phyloP scores from a whole-genome alignment of 2,329 filamentous ascomycete genomes.

The Trichoderma hamatum region DNA sequence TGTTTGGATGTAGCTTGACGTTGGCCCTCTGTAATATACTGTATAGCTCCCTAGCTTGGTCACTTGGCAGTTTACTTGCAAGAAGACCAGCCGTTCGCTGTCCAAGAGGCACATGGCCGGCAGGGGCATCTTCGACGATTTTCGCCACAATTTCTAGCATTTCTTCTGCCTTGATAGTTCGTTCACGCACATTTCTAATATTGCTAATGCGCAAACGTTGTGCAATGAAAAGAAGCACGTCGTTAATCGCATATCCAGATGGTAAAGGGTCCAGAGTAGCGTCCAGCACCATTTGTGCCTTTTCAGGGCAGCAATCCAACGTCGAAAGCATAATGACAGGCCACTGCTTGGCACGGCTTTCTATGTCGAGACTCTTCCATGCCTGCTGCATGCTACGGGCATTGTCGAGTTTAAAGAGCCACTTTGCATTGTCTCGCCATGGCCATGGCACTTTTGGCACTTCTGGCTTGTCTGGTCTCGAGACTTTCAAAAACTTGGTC shows the following conservation, averaged over 20 bases:
- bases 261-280: conserved; percentile 44
- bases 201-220: conserved; percentile 30
- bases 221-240: conserved; percentile 41
- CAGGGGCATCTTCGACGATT: conserved; percentile 36
- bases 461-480: conserved; percentile 3
- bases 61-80: conserved; percentile 36
- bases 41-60: conserved; percentile 43
- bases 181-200: conserved; percentile 31
- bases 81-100: conserved; percentile 45
- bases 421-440: conserved; percentile 36
- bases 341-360: conserved; percentile 38
- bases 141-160: conserved; percentile 37
- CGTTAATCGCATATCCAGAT: conserved; percentile 45
- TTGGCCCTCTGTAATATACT: conserved; percentile 37
- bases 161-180: conserved; percentile 36
- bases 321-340: conserved; percentile 43
- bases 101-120: conserved; percentile 40
- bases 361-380: conserved; percentile 39
- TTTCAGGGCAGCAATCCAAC: conserved; percentile 39
- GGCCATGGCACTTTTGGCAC: conserved; percentile 31
- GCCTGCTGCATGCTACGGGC: conserved; percentile 39
- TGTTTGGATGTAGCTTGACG: conserved; percentile 46
- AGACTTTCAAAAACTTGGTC: conserved; percentile 33
- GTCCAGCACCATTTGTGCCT: conserved; percentile 40
- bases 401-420: conserved; percentile 38